Evolutionary conservation across 352 stramenopile species (phyloP).

Genomic region (Aphanomyces cochlioides): DNA sequence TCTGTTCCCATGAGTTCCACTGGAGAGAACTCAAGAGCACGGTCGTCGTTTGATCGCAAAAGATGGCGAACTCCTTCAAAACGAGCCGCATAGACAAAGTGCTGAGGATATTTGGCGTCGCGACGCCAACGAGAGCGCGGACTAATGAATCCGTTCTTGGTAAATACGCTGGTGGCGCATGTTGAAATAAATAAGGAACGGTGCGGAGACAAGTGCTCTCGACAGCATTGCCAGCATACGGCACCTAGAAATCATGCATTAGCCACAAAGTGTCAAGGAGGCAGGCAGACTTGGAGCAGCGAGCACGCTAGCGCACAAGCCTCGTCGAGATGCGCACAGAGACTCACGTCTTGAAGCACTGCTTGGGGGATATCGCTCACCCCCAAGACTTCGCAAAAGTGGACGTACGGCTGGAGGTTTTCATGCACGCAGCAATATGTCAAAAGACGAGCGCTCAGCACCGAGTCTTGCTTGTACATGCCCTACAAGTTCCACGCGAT

Average conservation of each 20-base stretch:
- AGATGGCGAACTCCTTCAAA: slow-evolving; percentile 72
- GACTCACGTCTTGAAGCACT: slow-evolving; percentile 62
- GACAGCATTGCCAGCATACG: slow-evolving; percentile 37
- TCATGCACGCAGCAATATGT: slow-evolving; percentile 66
- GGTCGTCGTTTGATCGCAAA: slow-evolving; percentile 63
- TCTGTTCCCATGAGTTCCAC: slow-evolving; percentile 84
- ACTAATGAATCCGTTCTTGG: slow-evolving; percentile 60
- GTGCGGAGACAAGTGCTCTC: slow-evolving; percentile 56
- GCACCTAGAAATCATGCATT: background rate
- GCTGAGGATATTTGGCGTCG: slow-evolving; percentile 58
- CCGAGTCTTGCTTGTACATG: slow-evolving; percentile 69
- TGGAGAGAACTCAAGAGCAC: slow-evolving; percentile 68
- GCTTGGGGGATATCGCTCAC: slow-evolving; percentile 41
- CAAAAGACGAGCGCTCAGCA: slow-evolving; percentile 69
- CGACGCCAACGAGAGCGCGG: slow-evolving; percentile 58
- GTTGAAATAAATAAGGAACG: slow-evolving; percentile 61
- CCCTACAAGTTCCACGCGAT: slow-evolving; percentile 27
- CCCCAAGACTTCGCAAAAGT: slow-evolving; percentile 57
- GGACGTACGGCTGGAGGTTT: slow-evolving; percentile 57
- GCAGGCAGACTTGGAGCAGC: slow-evolving; percentile 37
- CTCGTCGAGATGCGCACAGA: slow-evolving; percentile 78
- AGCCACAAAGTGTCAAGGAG: background rate
- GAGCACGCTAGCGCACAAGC: slow-evolving; percentile 58
- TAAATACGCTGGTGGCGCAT: slow-evolving; percentile 68
- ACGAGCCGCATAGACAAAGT: slow-evolving; percentile 56